Percentiles rank a stretch among this genome's conserved stretches.
phyloP scores from a whole-genome alignment of 768 basidiomycete species.

The Boletus barrowsii region DNA sequence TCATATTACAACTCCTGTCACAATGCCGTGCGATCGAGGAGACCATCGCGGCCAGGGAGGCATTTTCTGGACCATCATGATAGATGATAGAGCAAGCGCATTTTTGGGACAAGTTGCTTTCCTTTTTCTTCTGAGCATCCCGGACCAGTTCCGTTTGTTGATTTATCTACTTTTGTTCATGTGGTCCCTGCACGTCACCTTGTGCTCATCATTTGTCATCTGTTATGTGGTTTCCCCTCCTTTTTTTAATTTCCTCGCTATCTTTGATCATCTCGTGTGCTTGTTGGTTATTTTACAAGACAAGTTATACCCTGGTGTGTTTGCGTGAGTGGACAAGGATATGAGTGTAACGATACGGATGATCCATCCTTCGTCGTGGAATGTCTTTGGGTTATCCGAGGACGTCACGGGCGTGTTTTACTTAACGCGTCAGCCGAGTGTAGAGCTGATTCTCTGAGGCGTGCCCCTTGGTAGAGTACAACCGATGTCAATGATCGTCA shows the following conservation, averaged over 20 bases:
- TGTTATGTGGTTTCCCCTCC: too few species aligned
- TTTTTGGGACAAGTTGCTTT: not conserved
- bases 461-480: too few species aligned
- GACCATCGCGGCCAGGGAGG: conserved; percentile 19
- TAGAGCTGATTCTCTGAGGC: too few species aligned
- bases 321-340: too few species aligned
- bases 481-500: too few species aligned
- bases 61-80: not conserved
- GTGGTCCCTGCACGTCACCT: not conserved
- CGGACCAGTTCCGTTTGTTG: not conserved
- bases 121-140: not conserved
- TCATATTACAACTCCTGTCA: conserved; percentile 63
- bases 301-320: too few species aligned
- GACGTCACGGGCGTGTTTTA: too few species aligned
- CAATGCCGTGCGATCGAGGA: conserved; percentile 70
- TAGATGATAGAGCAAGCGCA: too few species aligned
- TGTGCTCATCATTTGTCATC: not conserved
- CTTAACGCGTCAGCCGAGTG: too few species aligned
- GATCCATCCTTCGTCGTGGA: too few species aligned
- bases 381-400: too few species aligned
- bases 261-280: conserved; percentile 1
- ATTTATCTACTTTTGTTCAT: not conserved
- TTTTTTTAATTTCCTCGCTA: not conserved
- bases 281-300: not conserved
- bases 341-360: too few species aligned